phyloP scores from a whole-genome alignment of 1,284 basidiomycete genomes.

The Cyathus olla region DNA sequence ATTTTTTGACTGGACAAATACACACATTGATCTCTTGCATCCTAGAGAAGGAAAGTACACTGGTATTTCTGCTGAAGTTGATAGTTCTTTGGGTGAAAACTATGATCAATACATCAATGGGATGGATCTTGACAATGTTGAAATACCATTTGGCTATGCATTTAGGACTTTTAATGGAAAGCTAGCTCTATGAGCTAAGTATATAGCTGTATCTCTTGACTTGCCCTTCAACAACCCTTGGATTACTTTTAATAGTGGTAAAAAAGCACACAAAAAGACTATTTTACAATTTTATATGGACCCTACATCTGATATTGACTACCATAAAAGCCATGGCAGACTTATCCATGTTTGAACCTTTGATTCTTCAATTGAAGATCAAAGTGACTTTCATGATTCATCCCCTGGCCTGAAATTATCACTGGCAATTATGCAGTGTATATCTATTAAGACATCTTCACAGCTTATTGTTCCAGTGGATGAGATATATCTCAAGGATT shows the following conservation, averaged over 20 bases:
- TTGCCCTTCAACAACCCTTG: slow-evolving; percentile 1
- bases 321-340: slow-evolving; percentile 19
- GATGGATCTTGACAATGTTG: too few species aligned
- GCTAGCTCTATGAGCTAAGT: not conserved
- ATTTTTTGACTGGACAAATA: slow-evolving; percentile 10
- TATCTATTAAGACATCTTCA: not conserved
- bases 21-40: slow-evolving; percentile 14
- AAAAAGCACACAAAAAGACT: slow-evolving; percentile 19
- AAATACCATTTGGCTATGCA: not conserved
- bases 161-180: slow-evolving; percentile 8
- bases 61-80: slow-evolving; percentile 23
- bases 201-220: not conserved
- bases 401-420: not conserved
- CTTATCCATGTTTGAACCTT: slow-evolving; percentile 17
- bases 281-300: slow-evolving; percentile 19
- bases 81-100: slow-evolving; percentile 14
- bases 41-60: slow-evolving; percentile 19
- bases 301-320: slow-evolving; percentile 21
- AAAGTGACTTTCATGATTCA: too few species aligned
- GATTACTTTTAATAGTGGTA: slow-evolving; percentile 16
- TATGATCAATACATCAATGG: too few species aligned
- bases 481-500: slow-evolving; percentile 8
- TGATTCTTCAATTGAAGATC: slow-evolving; percentile 13
- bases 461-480: not conserved
- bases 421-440: slow-evolving; percentile 7